Evolutionary conservation across 2,329 filamentous ascomycete genomes (phyloP).

Genomic region (Pestalotiopsis sp.): DNA sequence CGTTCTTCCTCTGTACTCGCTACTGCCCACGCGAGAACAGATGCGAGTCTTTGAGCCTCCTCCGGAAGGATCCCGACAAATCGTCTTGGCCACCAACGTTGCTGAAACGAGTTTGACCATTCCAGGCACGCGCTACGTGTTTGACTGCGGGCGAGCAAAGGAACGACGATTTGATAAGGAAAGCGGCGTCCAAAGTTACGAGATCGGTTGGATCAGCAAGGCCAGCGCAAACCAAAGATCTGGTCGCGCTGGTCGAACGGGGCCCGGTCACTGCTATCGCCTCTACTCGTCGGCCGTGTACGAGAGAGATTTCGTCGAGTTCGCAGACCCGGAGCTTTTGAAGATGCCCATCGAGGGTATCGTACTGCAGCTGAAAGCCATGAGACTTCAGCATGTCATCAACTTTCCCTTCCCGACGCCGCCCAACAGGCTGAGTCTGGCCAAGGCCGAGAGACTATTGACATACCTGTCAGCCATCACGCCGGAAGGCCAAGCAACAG

Average conservation of each 20-base stretch:
- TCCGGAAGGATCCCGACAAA: slow-evolving; percentile 79
- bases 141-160: slow-evolving; percentile 91
- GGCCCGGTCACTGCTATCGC: slow-evolving; percentile 92
- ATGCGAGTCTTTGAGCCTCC: slow-evolving; percentile 85
- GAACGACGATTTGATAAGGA: slow-evolving; percentile 86
- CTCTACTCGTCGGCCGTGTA: slow-evolving; percentile 94
- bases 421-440: slow-evolving; percentile 74
- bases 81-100: slow-evolving; percentile 93
- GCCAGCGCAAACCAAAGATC: slow-evolving; percentile 90
- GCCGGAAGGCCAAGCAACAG: slow-evolving; percentile 72
- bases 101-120: slow-evolving; percentile 98
- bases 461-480: slow-evolving; percentile 83
- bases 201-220: slow-evolving; percentile 96
- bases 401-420: slow-evolving; percentile 97
- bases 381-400: slow-evolving; percentile 86
- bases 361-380: slow-evolving; percentile 90
- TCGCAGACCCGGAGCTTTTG: slow-evolving; percentile 84
- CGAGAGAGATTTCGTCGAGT: slow-evolving; percentile 84
- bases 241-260: slow-evolving; percentile 92
- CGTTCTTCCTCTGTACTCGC: slow-evolving; percentile 90
- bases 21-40: slow-evolving; percentile 88
- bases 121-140: slow-evolving; percentile 91
- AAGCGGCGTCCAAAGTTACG: slow-evolving; percentile 93
- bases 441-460: slow-evolving; percentile 83
- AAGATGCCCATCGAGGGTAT: slow-evolving; percentile 91